A percentile compares a stretch with the other conserved stretches of the same genome.
These are phyloP conservation scores for Pseudogymnoascus destructans DNA, from an alignment of 2,329 filamentous ascomycete species.

Conservation along the genomic window DNA sequence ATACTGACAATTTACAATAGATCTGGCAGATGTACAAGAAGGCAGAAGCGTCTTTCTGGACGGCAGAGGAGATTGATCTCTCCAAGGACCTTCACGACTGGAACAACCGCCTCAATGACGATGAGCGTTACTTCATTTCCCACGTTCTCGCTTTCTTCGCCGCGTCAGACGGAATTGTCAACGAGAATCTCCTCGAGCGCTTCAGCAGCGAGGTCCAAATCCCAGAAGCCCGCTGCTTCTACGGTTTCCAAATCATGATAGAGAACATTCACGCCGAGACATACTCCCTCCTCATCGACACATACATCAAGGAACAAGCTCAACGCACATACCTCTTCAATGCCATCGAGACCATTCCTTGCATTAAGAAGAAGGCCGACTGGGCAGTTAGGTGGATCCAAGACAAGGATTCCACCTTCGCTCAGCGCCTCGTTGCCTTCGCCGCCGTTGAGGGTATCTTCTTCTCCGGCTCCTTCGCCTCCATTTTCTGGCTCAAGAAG, in stretches of 20 bases:
- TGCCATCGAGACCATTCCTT: slow-evolving; percentile 96
- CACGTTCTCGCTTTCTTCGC: slow-evolving; percentile 99
- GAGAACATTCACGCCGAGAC: slow-evolving; percentile 99
- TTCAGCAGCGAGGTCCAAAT: slow-evolving; percentile 97
- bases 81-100: slow-evolving; percentile 99
- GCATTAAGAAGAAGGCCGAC: slow-evolving; percentile 96
- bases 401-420: slow-evolving; percentile 88
- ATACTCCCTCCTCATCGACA: slow-evolving; percentile 97
- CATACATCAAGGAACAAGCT: slow-evolving; percentile 95
- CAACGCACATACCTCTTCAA: slow-evolving; percentile 95
- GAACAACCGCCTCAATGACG: slow-evolving; percentile 94
- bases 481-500: slow-evolving; percentile 99
- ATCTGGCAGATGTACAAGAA: slow-evolving; percentile 99
- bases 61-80: slow-evolving; percentile 96
- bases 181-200: slow-evolving; percentile 96
- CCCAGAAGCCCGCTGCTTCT: slow-evolving; percentile 97
- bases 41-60: slow-evolving; percentile 99
- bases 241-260: slow-evolving; percentile 99
- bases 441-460: slow-evolving; percentile 98
- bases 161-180: slow-evolving; percentile 96
- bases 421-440: slow-evolving; percentile 89
- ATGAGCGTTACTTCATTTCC: slow-evolving; percentile 96
- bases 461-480: slow-evolving; percentile 96
- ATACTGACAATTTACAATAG: slow-evolving; percentile 37
- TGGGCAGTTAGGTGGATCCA: slow-evolving; percentile 94